A percentile compares a stretch with the other conserved stretches of the same genome.
Conservation (phyloP, 1,284 basidiomycete species). For the Apiotrichum akiyoshidainum region DNA sequence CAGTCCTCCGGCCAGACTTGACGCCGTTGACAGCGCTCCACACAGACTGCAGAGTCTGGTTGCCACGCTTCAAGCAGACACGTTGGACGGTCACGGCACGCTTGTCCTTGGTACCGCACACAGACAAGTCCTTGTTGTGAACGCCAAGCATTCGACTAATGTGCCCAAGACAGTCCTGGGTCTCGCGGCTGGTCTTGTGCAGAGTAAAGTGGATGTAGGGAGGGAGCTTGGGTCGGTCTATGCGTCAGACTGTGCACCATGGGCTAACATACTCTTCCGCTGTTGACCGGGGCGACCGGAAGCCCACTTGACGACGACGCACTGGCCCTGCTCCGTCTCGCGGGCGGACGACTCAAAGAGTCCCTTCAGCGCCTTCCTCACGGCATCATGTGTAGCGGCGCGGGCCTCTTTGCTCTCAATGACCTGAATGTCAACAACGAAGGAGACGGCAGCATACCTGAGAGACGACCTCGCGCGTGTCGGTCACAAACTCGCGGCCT, state of each 20-base stretch:
- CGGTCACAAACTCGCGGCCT: constrained; percentile 43
- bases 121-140: constrained; percentile 72
- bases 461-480: constrained; percentile 70
- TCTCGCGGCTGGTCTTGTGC: constrained; percentile 97
- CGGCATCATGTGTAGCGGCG: constrained; percentile 72
- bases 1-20: constrained; percentile 57
- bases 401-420: constrained; percentile 77
- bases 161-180: constrained; percentile 84
- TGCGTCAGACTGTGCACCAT: background rate
- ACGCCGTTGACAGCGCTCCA: constrained; percentile 75
- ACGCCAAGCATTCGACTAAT: constrained; percentile 72
- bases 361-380: constrained; percentile 77
- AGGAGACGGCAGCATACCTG: constrained; percentile 57
- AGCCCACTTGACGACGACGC: constrained; percentile 44
- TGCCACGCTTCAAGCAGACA: constrained; percentile 75
- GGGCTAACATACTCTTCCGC: constrained; percentile 12
- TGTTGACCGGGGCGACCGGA: constrained; percentile 13
- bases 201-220: constrained; percentile 95
- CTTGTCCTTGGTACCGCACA: constrained; percentile 98
- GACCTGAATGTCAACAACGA: constrained; percentile 55
- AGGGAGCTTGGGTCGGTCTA: constrained; percentile 33
- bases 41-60: constrained; percentile 75
- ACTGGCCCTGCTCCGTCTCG: constrained; percentile 29
- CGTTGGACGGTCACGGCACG: constrained; percentile 93
- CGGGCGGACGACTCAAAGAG: constrained; percentile 65